Evolutionary conservation across 1,284 basidiomycete genomes (phyloP).

Genomic region (Quambalaria eucalypti): DNA sequence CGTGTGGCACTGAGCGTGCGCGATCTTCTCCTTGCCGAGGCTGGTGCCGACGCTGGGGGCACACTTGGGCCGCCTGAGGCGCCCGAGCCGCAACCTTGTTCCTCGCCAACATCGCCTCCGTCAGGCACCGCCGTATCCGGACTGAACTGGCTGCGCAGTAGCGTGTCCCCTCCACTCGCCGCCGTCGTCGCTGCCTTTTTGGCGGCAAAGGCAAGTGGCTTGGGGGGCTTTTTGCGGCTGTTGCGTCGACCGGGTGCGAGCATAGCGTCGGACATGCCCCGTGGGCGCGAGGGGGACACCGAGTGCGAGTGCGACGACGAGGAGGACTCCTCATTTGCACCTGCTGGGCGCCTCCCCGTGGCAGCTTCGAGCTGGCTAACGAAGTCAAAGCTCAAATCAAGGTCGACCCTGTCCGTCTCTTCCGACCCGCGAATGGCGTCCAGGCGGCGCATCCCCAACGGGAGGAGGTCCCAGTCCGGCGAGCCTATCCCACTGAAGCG

Average conservation of each 20-base stretch:
- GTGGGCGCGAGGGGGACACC: constrained; percentile 5
- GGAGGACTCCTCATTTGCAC: constrained; percentile 4
- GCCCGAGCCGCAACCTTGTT: constrained; percentile 1
- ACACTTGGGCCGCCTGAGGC: constrained; percentile 13
- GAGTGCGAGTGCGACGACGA: constrained; percentile 9
- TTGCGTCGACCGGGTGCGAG: too few relatives aligned
- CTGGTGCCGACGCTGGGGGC: constrained; percentile 16
- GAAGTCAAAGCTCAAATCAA: constrained; percentile 33
- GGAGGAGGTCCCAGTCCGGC: background rate
- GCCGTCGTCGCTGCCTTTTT: too few relatives aligned
- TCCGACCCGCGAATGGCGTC: constrained; percentile 4
- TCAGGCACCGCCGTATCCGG: constrained; percentile 10
- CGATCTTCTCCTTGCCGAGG: constrained; percentile 5
- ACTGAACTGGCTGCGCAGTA: too few relatives aligned
- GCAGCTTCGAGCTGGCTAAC: constrained; percentile 18
- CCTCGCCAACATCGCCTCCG: constrained; percentile 15
- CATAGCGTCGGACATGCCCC: constrained; percentile 25
- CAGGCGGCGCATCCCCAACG: background rate
- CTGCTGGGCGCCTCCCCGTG: background rate
- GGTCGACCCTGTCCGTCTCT: constrained; percentile 19
- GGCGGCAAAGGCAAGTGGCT: constrained; percentile 15
- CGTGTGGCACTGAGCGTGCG: constrained; percentile 14
- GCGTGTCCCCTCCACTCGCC: too few relatives aligned
- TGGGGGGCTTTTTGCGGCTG: constrained; percentile 23
- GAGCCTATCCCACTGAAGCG: background rate